phyloP scores from a whole-genome alignment of 2,329 filamentous ascomycete species.

The Nannizzia gypsea region DNA sequence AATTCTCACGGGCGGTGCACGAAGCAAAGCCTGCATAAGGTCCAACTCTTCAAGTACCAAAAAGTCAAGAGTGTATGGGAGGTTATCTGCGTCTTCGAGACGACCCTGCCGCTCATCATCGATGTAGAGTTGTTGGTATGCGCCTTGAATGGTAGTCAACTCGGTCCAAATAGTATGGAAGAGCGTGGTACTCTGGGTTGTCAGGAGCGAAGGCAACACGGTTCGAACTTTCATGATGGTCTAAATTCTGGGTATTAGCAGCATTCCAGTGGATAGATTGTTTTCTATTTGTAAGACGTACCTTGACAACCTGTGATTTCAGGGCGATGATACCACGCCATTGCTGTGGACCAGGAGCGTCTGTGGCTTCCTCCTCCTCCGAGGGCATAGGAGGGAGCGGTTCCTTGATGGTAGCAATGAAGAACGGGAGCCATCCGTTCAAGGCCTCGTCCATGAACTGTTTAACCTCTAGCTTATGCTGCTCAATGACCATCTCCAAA shows the following conservation, averaged over 20 bases:
- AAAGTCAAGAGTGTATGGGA: slow-evolving; percentile 93
- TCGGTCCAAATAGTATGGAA: slow-evolving; percentile 89
- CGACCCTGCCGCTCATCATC: slow-evolving; percentile 74
- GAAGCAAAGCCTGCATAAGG: slow-evolving; percentile 81
- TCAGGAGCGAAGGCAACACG: slow-evolving; percentile 70
- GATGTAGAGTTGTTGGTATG: slow-evolving; percentile 77
- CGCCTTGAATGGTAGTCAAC: slow-evolving; percentile 56
- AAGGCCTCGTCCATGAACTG: slow-evolving; percentile 80
- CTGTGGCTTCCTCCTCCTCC: slow-evolving; percentile 47
- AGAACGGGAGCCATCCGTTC: slow-evolving; percentile 77
- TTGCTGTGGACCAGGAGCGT: slow-evolving; percentile 44
- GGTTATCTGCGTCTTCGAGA: slow-evolving; percentile 73
- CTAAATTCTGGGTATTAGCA: slow-evolving; percentile 29
- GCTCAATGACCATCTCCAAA: slow-evolving; percentile 91
- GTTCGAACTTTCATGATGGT: slow-evolving; percentile 78
- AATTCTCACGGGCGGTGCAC: slow-evolving; percentile 74
- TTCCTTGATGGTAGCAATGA: slow-evolving; percentile 64
- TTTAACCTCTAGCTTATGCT: slow-evolving; percentile 76
- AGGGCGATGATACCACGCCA: slow-evolving; percentile 77
- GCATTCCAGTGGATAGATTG: not conserved
- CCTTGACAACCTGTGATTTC: slow-evolving; percentile 85
- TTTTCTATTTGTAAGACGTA: slow-evolving; percentile 21
- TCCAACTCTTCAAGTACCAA: slow-evolving; percentile 89
- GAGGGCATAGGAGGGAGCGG: slow-evolving; percentile 52
- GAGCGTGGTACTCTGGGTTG: slow-evolving; percentile 67